Evolutionary conservation across 345 rosid genomes (phyloP).

Genomic region (Hirschfeldia incana): DNA sequence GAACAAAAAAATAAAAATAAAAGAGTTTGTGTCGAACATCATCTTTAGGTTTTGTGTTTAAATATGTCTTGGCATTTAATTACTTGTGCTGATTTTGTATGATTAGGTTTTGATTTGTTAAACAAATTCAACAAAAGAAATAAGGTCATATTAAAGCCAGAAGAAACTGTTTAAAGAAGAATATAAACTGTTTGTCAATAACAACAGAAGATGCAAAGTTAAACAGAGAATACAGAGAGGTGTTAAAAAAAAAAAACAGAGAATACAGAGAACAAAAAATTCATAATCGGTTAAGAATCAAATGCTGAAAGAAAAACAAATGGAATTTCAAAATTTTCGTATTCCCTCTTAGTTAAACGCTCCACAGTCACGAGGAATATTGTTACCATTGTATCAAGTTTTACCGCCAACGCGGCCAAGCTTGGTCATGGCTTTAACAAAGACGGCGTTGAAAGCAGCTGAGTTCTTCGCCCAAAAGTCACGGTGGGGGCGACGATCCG

Average conservation of each 20-base stretch:
- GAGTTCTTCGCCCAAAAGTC: constrained; percentile 54
- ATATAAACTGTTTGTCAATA: not conserved
- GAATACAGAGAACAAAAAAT: not conserved
- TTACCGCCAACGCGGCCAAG: constrained; percentile 74
- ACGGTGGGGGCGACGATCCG: constrained; percentile 62
- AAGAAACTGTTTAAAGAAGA: not conserved
- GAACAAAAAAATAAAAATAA: too few species aligned
- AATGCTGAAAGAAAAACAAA: constrained; percentile 17
- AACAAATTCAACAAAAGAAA: not conserved
- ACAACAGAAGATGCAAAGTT: constrained; percentile 13
- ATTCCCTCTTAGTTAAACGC: constrained; percentile 42
- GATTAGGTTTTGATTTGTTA: constrained; percentile 6
- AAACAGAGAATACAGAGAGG: constrained; percentile 8
- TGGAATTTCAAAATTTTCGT: too few species aligned
- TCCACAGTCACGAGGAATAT: constrained; percentile 56
- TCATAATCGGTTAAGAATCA: constrained; percentile 7
- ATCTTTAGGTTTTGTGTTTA: not conserved
- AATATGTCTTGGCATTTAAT: constrained; percentile 4
- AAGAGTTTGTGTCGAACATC: too few species aligned
- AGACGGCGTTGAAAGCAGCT: constrained; percentile 50
- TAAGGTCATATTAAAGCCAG: not conserved
- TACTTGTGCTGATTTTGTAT: not conserved
- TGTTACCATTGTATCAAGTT: constrained; percentile 52
- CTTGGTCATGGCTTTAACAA: constrained; percentile 62
- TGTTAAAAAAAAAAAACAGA: too few species aligned